Conservation (phyloP, 306 rosid species). For the Canavalia gladiata region DNA sequence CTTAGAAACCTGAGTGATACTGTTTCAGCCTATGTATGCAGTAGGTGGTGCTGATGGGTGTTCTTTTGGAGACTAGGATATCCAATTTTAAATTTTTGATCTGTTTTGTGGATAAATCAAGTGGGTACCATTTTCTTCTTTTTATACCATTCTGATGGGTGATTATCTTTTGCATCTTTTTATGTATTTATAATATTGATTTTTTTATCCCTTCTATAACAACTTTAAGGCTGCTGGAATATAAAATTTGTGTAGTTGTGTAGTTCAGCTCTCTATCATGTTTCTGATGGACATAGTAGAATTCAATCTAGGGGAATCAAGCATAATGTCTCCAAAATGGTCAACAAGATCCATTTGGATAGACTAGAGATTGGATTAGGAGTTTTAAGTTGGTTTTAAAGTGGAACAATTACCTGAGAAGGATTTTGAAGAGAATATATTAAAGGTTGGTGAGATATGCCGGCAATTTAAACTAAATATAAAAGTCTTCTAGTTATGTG, state of each 20-base stretch:
- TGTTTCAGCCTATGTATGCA: background rate
- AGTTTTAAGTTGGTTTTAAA: background rate
- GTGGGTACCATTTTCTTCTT: background rate
- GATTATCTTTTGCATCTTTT: background rate
- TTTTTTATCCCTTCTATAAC: background rate
- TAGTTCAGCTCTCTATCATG: background rate
- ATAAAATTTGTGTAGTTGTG: background rate
- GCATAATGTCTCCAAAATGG: background rate
- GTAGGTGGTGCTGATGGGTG: background rate
- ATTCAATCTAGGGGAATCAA: background rate
- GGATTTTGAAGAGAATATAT: background rate
- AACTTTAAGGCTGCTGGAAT: conserved; percentile 12
- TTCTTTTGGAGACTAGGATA: background rate
- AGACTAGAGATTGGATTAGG: background rate
- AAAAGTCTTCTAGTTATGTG: background rate
- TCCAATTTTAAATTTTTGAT: background rate
- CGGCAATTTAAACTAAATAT: background rate
- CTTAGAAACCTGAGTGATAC: background rate
- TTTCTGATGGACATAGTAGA: background rate
- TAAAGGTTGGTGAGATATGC: background rate
- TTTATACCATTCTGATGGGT: background rate
- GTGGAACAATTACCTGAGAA: background rate
- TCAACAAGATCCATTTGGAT: background rate
- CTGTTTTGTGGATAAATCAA: background rate
- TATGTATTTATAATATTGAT: background rate